Evolutionary conservation across 2,329 filamentous ascomycete genomes (phyloP), one percentile per base, ranked within the genome.

Genomic region (Apiospora pterosperma): DNA sequence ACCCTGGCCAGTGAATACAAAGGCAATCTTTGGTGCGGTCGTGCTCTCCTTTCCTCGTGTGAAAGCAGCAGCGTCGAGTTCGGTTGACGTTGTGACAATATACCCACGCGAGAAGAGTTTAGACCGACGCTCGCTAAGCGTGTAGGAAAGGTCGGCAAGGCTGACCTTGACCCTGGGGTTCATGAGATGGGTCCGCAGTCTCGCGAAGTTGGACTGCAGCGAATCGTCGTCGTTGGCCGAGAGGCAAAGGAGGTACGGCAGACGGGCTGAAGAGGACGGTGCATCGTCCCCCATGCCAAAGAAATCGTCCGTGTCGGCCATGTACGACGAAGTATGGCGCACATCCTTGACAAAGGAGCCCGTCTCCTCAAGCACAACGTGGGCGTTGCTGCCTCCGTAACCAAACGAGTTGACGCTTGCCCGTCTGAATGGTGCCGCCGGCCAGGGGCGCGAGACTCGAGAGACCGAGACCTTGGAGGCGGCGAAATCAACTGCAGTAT

Each of bases 101-200:
- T 67, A 72, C 1, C 74, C 63, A 58, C 73, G 65, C 8, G 42
- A 72, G 14, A 68, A 67, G 0, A 55, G 36, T 2, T n/a, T n/a
- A n/a, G 63, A 67, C 1, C 74, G 67, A 1, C 71, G 62, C 38
- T 75, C 70, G 0, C 70, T 70, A 0, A 77, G 68, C 0, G 76
- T 77, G 14, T 71, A 76, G 0, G 73, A 70, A 4, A 77, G 23
- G 55, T 75, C 74, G 0, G 28, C 12, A 1, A 75, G 62, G 1
- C 61, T 63, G 3, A 71, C 65, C 1, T 58, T 64, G 4, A 74
- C 74, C 4, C 64, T 28, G 2, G 72, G 72, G 55, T 75, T 72
- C 5, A 71, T 60, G 0, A 76, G 62, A 63, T 76, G 71, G 12
- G 66, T 55, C 19, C 31, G 58, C n/a, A 73, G 62, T 8, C 72